Evolutionary conservation across 331 rosid genomes (phyloP), one percentile per base, ranked within the genome.

Genomic region (Quercus lobata): DNA sequence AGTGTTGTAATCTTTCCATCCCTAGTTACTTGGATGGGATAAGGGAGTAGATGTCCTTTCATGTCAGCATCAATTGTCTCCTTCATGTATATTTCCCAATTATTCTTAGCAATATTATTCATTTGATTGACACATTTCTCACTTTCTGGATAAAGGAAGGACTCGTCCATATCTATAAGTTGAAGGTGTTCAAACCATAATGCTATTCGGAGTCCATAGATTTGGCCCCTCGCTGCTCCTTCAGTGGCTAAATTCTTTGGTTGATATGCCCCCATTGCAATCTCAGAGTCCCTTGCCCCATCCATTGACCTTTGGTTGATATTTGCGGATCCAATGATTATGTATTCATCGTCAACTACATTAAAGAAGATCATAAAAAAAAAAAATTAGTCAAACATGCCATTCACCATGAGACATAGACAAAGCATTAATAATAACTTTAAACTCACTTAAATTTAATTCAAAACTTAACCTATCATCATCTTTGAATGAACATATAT

Each of bases 401-500:
- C 21, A 6, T 37, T 37, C 46, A 37, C 46, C 46, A 37, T 7
- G 46, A 37, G 46, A 37, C 46, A 37, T 37, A 37, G 46, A 37
- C 46, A 10, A 58, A 18, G 41, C 46, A 41, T 41, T 41, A 17
- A 16, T 16, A 24, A 63, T 4, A 29, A 2, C 6, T 6, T 27
- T 58, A 22, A 58, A 58, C 66, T 58, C 66, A 8, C 30, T 41
- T 41, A 41, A 41, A 41, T 41, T 10, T 41, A 41, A 41, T 41
- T 41, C 46, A 41, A 41, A 41, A 8, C 78, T 73, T 86, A 92
- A 92, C 98, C 98, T 80, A 93, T 95, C 98, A 95, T 93, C 98
- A 90, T 89, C 84, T 95, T 93, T 15, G 98, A 82, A 85, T 95
- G 99, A 88, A 95, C 97, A 57, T 93, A 95, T 70, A 95, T 95